Evolutionary conservation across 257 asterid species (phyloP), one percentile per base, ranked within the genome.

Genomic region (Capsicum baccatum): DNA sequence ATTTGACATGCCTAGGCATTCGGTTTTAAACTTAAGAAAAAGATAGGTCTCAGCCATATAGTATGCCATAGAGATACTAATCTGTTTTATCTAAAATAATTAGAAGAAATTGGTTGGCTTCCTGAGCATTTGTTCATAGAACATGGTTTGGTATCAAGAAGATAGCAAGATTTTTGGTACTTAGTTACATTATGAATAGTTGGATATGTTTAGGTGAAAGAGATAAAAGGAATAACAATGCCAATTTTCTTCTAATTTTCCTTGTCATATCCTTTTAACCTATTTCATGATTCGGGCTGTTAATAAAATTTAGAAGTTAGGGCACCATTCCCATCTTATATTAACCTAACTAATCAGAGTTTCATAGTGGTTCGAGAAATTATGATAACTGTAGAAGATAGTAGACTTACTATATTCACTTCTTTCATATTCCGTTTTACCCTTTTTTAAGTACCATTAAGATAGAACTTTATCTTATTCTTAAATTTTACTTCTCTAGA

Each of bases 371-470:
- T 26, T 26, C 33, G 33, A 26, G 33, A 26, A 26, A 26, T 26
- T 26, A 26, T 26, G 1, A 26, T 26, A 26, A 26, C 1, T 26
- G 1, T 26, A 26, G 33, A 26, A 26, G 33, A 26, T 26, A 26
- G 33, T 26, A 26, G 33, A 26, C 33, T 26, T 26, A 26, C 33
- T 26, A 26, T 26, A 26, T 26, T 26, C 33, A 1, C 33, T 26
- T 26, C 33, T 26, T 26, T 26, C 33, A 26, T 2, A 26, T 26
- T 26, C 33, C 2, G 2, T 26, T 26, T 26, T 26, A 26, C 33
- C 33, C 33, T 1, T 26, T 26, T 26, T 26, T 26, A 1, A 33
- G 93, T 81, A 21, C 94, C 97, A 26, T 26, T 26, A 26, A 26
- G 33, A 26, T 26, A 26, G 33, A 1, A 26, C 33, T 26, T 26